A percentile compares a stretch with the other conserved stretches of the same genome.
phyloP scores from a whole-genome alignment of 2,329 filamentous ascomycete species.

The Truncatella angustata region DNA sequence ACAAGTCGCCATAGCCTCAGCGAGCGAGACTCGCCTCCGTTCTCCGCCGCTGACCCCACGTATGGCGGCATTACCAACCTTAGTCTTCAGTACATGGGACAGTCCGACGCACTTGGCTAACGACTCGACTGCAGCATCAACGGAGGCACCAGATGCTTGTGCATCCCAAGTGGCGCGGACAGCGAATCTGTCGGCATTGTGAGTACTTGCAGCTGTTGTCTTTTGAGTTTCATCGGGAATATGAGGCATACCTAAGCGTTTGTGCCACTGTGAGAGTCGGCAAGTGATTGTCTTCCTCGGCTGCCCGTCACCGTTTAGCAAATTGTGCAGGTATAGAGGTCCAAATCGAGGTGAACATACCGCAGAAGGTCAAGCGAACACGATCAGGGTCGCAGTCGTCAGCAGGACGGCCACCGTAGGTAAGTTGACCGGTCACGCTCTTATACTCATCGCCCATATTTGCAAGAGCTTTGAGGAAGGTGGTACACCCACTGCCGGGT shows the following conservation, averaged over 20 bases:
- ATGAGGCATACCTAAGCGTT: no score
- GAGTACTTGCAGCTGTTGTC: no score
- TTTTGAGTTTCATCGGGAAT: no score
- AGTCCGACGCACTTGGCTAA: conserved; percentile 68
- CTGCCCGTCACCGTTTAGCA: no score
- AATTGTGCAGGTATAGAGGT: no score
- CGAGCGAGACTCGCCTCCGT: conserved; percentile 65
- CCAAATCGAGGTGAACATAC: no score
- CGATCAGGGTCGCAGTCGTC: no score
- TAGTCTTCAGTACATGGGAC: conserved; percentile 62
- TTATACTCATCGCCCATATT: conserved; percentile 53
- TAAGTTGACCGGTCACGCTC: conserved; percentile 66
- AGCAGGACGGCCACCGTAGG: conserved; percentile 66
- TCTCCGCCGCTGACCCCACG: conserved; percentile 75
- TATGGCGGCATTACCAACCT: conserved; percentile 66
- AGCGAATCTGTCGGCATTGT: no score
- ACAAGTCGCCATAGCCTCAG: conserved; percentile 60
- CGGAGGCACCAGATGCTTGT: conserved; percentile 48
- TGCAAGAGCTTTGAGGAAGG: conserved; percentile 52
- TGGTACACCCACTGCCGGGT: conserved; percentile 56
- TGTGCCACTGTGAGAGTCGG: no score
- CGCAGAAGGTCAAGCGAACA: no score
- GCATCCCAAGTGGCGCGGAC: conserved; percentile 65
- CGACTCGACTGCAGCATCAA: no score
- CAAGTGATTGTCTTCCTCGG: no score